Percentiles rank a stretch among this genome's conserved stretches.
Evolutionary conservation across 2,329 filamentous ascomycete species (phyloP).

Genomic region (Xylariaceae sp.): DNA sequence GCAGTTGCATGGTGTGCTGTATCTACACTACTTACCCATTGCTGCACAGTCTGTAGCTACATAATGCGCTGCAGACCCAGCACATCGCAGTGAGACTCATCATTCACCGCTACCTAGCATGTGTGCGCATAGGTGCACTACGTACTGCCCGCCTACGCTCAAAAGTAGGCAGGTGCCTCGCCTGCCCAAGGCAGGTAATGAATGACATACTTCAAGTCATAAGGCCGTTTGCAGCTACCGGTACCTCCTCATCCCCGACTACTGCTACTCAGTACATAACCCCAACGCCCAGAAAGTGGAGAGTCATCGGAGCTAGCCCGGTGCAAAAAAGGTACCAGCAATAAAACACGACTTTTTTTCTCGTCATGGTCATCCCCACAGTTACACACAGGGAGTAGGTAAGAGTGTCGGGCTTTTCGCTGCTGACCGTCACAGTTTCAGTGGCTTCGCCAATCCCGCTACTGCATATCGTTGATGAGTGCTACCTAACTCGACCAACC

Average conservation of each 20-base stretch:
- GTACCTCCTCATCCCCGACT: not conserved
- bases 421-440: constrained; percentile 23
- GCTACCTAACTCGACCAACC: constrained; percentile 4
- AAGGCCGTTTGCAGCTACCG: not conserved
- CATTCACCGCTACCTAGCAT: too few species aligned
- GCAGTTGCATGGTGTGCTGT: not conserved
- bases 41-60: too few species aligned
- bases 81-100: too few species aligned
- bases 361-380: constrained; percentile 1
- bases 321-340: not conserved
- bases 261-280: too few species aligned
- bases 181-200: not conserved
- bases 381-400: not conserved
- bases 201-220: too few species aligned
- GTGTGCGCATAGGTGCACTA: not conserved
- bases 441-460: constrained; percentile 18
- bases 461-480: constrained; percentile 15
- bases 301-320: constrained; percentile 29
- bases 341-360: constrained; percentile 13
- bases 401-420: constrained; percentile 19
- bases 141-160: too few species aligned
- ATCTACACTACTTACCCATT: too few species aligned
- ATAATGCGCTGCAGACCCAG: not conserved
- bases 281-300: constrained; percentile 19
- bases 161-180: not conserved